phyloP scores from a whole-genome alignment of 2,329 filamentous ascomycete species.

The Fusarium drepaniforme region DNA sequence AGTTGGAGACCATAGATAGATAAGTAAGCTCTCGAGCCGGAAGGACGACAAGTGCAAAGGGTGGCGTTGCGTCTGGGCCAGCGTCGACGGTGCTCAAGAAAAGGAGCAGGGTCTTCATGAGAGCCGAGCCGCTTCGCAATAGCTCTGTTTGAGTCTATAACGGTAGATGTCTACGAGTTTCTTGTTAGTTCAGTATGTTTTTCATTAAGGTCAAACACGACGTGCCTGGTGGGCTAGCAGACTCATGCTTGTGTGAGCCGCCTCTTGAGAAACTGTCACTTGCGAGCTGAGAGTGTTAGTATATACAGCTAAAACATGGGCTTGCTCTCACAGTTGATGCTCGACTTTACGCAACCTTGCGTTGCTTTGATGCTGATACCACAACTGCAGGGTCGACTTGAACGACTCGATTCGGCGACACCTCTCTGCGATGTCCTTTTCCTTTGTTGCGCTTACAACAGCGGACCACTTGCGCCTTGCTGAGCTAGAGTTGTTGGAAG shows the following conservation, averaged over 20 bases:
- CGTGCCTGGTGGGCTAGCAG: neutral
- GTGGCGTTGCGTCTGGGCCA: neutral
- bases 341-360: neutral
- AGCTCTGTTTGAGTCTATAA: neutral
- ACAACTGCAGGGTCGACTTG: neutral
- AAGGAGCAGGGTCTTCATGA: neutral
- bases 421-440: neutral
- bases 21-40: neutral
- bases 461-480: neutral
- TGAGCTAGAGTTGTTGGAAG: neutral
- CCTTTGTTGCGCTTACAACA: neutral
- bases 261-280: neutral
- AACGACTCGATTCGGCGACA: neutral
- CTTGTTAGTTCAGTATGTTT: too few species aligned
- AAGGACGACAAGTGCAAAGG: neutral
- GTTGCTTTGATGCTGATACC: neutral
- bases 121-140: neutral
- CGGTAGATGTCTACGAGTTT: neutral
- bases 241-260: neutral
- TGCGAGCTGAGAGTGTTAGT: neutral
- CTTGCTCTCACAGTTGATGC: neutral
- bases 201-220: too few species aligned
- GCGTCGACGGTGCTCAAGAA: neutral
- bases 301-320: fast-evolving
- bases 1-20: conserved; percentile 24